Evolutionary conservation across 331 rosid genomes (phyloP).

Genomic region (Saraca asoca): DNA sequence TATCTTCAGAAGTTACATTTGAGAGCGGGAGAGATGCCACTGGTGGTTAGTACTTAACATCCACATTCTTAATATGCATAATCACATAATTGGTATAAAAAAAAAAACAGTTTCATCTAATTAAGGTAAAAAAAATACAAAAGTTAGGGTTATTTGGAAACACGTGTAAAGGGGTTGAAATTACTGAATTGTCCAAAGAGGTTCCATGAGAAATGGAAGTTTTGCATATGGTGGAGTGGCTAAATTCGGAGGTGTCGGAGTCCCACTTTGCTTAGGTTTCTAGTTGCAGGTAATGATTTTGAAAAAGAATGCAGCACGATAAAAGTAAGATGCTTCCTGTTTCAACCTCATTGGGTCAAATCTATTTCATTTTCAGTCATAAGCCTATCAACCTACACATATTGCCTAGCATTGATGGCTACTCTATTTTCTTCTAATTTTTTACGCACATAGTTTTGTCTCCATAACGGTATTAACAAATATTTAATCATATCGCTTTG

Average conservation of each 20-base stretch:
- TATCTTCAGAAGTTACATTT: too few species aligned
- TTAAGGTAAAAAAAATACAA: too few species aligned
- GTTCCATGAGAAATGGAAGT: background rate
- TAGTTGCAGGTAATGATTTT: constrained; percentile 39
- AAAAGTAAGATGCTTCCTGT: constrained; percentile 57
- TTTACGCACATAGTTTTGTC: constrained; percentile 4
- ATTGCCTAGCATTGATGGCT: constrained; percentile 27
- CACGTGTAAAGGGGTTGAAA: too few species aligned
- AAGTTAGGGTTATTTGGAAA: too few species aligned
- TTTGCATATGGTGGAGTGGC: constrained; percentile 1
- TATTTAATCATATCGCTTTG: background rate
- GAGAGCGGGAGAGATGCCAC: too few species aligned
- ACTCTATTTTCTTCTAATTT: constrained; percentile 5
- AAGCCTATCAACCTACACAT: constrained; percentile 32
- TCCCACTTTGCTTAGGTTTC: constrained; percentile 41
- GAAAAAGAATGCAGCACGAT: constrained; percentile 37
- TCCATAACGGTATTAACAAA: background rate
- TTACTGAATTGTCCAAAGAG: background rate
- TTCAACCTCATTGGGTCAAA: constrained; percentile 47
- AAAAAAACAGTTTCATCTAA: too few species aligned
- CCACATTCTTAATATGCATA: too few species aligned
- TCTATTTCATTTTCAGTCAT: constrained; percentile 37
- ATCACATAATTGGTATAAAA: too few species aligned
- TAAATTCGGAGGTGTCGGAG: constrained; percentile 20
- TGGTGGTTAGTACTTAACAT: too few species aligned